A percentile compares a stretch with the other conserved stretches of the same genome.
Conservation (phyloP, 345 rosid species). For the Acer negundo region DNA sequence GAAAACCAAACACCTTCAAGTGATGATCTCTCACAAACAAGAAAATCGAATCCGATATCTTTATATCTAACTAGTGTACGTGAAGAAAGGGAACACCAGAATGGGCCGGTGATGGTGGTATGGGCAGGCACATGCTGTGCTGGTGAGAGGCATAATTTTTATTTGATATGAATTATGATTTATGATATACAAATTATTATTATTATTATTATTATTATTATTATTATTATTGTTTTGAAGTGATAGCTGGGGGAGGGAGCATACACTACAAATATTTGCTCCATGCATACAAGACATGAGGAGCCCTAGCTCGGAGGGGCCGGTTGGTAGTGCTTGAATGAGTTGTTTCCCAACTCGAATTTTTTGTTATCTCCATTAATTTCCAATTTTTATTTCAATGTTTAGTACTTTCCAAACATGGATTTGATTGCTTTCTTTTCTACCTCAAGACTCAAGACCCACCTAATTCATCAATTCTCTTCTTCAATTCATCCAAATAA, state of each 20-base stretch:
- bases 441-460: conserved; percentile 18
- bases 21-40: neutral
- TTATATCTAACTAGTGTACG: neutral
- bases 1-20: neutral
- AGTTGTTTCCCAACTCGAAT: conserved; percentile 57
- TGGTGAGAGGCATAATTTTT: conserved; percentile 37
- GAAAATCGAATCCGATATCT: conserved; percentile 9
- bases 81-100: conserved; percentile 9
- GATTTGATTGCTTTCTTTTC: conserved; percentile 49
- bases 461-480: conserved; percentile 4
- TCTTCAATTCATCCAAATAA: conserved; percentile 9
- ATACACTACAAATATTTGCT: conserved; percentile 14
- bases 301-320: conserved; percentile 26
- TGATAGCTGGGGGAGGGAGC: conserved; percentile 19
- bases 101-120: conserved; percentile 10
- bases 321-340: conserved; percentile 41
- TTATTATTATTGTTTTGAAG: conserved; percentile 11
- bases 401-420: conserved; percentile 53
- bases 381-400: conserved; percentile 20
- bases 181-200: no score
- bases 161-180: neutral
- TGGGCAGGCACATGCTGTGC: conserved; percentile 60
- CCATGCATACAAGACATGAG: conserved; percentile 27
- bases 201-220: no score
- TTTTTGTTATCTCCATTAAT: conserved; percentile 19